These are phyloP conservation scores for Aspergillus egyptiacus DNA, from an alignment of 495 filamentous ascomycete species.

Conservation along the genomic window DNA sequence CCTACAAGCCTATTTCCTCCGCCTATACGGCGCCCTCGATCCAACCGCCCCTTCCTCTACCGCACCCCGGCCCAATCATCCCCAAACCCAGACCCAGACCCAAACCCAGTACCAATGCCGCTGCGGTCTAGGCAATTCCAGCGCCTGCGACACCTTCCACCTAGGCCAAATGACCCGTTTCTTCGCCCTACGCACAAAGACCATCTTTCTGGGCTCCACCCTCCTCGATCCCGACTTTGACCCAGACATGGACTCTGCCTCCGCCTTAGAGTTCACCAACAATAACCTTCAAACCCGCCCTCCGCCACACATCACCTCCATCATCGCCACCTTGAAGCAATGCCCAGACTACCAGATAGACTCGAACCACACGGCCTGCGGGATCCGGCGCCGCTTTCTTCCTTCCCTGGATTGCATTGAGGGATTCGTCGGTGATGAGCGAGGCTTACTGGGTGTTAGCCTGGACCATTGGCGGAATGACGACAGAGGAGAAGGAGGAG, in stretches of 20 bases:
- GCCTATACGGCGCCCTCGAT: conserved; percentile 51
- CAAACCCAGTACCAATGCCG: conserved; percentile 56
- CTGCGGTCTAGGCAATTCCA: conserved; percentile 67
- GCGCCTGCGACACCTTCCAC: conserved; percentile 79
- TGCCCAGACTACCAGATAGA: conserved; percentile 78
- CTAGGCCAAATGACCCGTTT: conserved; percentile 82
- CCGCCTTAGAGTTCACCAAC: conserved; percentile 11
- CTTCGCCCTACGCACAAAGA: conserved; percentile 48
- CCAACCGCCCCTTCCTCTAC: conserved; percentile 12
- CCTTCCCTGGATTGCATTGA: conserved; percentile 65
- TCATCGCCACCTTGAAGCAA: conserved; percentile 52
- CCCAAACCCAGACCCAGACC: conserved; percentile 15
- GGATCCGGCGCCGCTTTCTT: conserved; percentile 58
- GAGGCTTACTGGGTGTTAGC: conserved; percentile 63
- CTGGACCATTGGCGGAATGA: conserved; percentile 36
- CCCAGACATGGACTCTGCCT: conserved; percentile 11
- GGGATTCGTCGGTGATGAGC: conserved; percentile 56
- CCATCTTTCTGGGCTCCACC: conserved; percentile 45
- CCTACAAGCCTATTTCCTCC: conserved; percentile 65
- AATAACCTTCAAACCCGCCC: conserved; percentile 18
- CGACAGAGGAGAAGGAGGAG: background rate
- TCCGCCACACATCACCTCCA: conserved; percentile 42
- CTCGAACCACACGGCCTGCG: conserved; percentile 69
- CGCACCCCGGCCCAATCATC: conserved; percentile 5
- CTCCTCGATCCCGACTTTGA: conserved; percentile 38